Conservation (phyloP, 192 early-diverging fungal species). For the Phycomyces nitens region DNA sequence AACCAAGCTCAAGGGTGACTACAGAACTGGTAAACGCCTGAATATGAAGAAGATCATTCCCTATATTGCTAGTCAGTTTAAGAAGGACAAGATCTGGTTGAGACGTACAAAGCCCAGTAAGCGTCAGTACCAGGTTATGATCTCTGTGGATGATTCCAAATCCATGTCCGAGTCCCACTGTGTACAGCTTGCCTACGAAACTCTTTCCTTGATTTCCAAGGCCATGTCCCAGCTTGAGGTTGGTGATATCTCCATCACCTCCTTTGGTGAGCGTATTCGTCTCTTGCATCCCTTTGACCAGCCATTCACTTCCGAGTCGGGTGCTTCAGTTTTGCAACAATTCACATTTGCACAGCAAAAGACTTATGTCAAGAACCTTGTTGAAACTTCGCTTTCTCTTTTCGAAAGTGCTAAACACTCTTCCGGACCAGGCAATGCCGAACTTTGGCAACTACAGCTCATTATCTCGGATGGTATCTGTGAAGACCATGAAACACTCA, state of each 20-base stretch:
- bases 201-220: constrained; percentile 86
- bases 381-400: constrained; percentile 79
- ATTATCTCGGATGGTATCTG: constrained; percentile 97
- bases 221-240: constrained; percentile 93
- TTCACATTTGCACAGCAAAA: constrained; percentile 90
- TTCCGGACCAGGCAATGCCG: constrained; percentile 45
- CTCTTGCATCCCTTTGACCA: constrained; percentile 94
- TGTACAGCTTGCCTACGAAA: constrained; percentile 93
- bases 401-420: constrained; percentile 67
- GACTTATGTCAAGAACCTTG: constrained; percentile 83
- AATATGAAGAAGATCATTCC: constrained; percentile 99
- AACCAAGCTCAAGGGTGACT: constrained; percentile 95
- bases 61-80: constrained; percentile 97
- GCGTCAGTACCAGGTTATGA: constrained; percentile 97
- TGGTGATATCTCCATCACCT: constrained; percentile 85
- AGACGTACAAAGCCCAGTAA: constrained; percentile 95
- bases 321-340: constrained; percentile 82
- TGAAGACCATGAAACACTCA: constrained; percentile 86
- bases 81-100: constrained; percentile 99
- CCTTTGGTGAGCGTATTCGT: constrained; percentile 85
- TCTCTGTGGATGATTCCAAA: constrained; percentile 94
- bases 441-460: constrained; percentile 95
- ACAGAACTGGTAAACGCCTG: constrained; percentile 95
- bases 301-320: constrained; percentile 85
- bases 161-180: constrained; percentile 91